A percentile compares a stretch with the other conserved stretches of the same genome.
Conservation (phyloP, 2,329 filamentous ascomycete species). For the Alternaria sp. region DNA sequence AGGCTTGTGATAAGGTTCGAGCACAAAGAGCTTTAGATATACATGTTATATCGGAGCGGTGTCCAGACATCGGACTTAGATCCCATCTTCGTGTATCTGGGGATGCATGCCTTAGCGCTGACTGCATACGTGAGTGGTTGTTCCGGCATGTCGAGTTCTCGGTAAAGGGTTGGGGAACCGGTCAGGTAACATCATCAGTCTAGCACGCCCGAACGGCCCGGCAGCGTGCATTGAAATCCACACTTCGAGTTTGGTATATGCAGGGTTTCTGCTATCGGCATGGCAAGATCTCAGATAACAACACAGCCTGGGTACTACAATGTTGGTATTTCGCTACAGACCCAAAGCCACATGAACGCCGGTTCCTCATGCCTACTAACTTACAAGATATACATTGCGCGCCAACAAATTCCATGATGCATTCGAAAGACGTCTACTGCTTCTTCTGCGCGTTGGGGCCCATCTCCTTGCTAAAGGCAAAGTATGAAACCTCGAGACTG, state of each 20-base stretch:
- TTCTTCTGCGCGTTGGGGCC: constrained; percentile 89
- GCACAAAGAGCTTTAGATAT: constrained; percentile 1
- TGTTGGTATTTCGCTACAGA: constrained; percentile 20
- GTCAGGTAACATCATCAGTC: constrained; percentile 8
- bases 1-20: not conserved
- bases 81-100: not conserved
- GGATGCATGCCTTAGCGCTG: not conserved
- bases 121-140: constrained; percentile 5
- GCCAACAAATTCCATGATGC: constrained; percentile 3
- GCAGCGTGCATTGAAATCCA: not conserved
- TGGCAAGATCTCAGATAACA: not conserved
- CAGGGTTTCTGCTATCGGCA: not conserved
- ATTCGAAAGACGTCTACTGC: constrained; percentile 54
- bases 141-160: constrained; percentile 2
- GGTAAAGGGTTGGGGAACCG: constrained; percentile 18
- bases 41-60: not conserved
- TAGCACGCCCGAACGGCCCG: constrained; percentile 6
- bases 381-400: constrained; percentile 16
- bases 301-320: constrained; percentile 7
- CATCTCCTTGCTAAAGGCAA: constrained; percentile 96
- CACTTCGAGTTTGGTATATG: not conserved
- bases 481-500: constrained; percentile 89
- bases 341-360: constrained; percentile 16
- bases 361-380: constrained; percentile 17
- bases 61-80: not conserved